Percentiles rank a stretch among this genome's conserved stretches.
Conservation (phyloP, 23 red algal species). For the Cyanidioschyzon merolae region DNA sequence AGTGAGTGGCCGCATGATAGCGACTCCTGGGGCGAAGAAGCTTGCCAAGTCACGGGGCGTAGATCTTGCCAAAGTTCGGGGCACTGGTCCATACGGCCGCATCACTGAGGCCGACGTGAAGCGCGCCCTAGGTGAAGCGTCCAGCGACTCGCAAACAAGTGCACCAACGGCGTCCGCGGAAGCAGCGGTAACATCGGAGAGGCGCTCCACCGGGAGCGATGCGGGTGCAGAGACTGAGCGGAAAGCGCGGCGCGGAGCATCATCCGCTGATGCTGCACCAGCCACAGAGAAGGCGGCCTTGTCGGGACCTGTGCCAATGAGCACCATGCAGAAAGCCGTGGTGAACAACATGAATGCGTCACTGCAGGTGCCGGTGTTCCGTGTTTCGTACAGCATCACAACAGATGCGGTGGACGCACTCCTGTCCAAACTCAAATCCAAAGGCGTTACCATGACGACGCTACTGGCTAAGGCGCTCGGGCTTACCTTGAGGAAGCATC, state of each 20-base stretch:
- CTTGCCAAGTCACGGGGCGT: constrained; percentile 57
- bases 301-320: constrained; percentile 84
- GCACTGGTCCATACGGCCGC: constrained; percentile 55
- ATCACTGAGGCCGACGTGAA: constrained; percentile 77
- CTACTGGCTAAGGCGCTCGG: constrained; percentile 86
- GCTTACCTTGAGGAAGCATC: constrained; percentile 53
- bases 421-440: constrained; percentile 72
- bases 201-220: neutral
- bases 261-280: constrained; percentile 14
- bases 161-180: neutral
- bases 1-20: neutral
- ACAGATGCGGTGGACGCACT: constrained; percentile 81
- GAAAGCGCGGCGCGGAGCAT: neutral
- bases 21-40: constrained; percentile 68
- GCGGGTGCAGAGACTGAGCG: neutral
- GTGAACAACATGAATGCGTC: constrained; percentile 91
- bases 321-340: constrained; percentile 81
- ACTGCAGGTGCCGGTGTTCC: constrained; percentile 68
- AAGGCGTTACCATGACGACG: constrained; percentile 84
- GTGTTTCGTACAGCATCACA: constrained; percentile 70
- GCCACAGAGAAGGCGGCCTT: constrained; percentile 28
- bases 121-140: constrained; percentile 57
- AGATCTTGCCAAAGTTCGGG: constrained; percentile 44
- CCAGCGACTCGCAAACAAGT: neutral
- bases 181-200: neutral